Percentiles rank a stretch among this genome's conserved stretches.
These are phyloP conservation scores for Neodidymelliopsis sp. DNA, from an alignment of 2,329 filamentous ascomycete genomes.

Conservation along the genomic window DNA sequence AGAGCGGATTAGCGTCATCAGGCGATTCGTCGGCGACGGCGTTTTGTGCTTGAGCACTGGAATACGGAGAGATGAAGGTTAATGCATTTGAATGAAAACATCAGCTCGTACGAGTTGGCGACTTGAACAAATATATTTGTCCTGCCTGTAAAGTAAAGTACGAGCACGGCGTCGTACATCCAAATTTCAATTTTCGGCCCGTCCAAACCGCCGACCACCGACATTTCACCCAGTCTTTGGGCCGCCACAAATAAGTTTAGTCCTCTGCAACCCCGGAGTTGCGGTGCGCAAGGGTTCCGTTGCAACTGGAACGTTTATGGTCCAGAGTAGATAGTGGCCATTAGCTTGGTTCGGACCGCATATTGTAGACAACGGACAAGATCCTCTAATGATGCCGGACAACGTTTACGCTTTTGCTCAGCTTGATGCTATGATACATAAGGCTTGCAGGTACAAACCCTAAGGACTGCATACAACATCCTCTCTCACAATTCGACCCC, in stretches of 20 bases:
- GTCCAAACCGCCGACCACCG: not conserved
- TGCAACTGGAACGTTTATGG: not conserved
- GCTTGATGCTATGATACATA: not conserved
- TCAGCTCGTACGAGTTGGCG: too few species aligned
- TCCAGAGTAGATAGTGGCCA: not conserved
- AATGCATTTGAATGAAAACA: too few species aligned
- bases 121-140: too few species aligned
- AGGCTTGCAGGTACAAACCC: not conserved
- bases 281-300: constrained; percentile 1
- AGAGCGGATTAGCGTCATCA: too few species aligned
- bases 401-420: not conserved
- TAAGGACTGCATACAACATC: not conserved
- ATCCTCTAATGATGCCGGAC: not conserved
- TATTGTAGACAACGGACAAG: constrained; percentile 1
- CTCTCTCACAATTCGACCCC: not conserved
- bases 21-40: too few species aligned
- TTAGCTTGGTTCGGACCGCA: not conserved
- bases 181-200: not conserved
- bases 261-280: not conserved
- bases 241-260: too few species aligned
- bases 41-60: too few species aligned
- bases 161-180: too few species aligned
- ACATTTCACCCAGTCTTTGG: too few species aligned
- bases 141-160: too few species aligned
- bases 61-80: too few species aligned